These are phyloP conservation scores for Lepidium africanum DNA, from an alignment of 345 rosid species.

Conservation along the genomic window DNA sequence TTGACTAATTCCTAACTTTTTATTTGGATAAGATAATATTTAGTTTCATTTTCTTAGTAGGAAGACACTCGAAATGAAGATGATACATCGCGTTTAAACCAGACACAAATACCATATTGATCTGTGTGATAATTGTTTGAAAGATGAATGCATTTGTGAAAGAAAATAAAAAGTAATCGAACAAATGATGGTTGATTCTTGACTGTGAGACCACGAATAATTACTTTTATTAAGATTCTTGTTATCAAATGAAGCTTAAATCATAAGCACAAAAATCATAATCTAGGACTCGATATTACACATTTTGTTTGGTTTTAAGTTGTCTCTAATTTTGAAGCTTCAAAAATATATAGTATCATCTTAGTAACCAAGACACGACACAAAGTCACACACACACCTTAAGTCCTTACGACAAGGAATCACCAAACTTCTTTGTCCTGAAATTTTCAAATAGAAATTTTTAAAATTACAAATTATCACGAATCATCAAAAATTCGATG, in stretches of 20 bases:
- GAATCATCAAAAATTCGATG: background rate
- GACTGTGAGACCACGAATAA: background rate
- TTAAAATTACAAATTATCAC: background rate
- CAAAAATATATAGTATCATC: background rate
- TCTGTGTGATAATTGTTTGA: background rate
- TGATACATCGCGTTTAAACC: background rate
- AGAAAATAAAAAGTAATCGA: background rate
- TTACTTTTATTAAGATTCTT: background rate
- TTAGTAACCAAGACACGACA: constrained; percentile 11
- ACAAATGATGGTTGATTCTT: background rate
- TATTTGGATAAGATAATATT: background rate
- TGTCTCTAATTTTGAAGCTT: background rate
- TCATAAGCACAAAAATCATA: background rate
- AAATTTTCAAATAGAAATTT: background rate
- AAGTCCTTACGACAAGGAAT: background rate
- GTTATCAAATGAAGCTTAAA: background rate
- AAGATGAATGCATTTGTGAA: background rate
- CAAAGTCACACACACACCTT: background rate
- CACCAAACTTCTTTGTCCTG: constrained; percentile 1
- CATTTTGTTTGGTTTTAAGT: background rate
- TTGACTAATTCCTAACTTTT: constrained; percentile 13
- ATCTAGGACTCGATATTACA: background rate
- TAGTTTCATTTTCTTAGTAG: background rate
- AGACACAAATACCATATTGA: background rate
- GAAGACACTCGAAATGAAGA: background rate